These are phyloP conservation scores for Pilobolus umbonatus DNA, from an alignment of 192 early-diverging fungal species.

Conservation along the genomic window DNA sequence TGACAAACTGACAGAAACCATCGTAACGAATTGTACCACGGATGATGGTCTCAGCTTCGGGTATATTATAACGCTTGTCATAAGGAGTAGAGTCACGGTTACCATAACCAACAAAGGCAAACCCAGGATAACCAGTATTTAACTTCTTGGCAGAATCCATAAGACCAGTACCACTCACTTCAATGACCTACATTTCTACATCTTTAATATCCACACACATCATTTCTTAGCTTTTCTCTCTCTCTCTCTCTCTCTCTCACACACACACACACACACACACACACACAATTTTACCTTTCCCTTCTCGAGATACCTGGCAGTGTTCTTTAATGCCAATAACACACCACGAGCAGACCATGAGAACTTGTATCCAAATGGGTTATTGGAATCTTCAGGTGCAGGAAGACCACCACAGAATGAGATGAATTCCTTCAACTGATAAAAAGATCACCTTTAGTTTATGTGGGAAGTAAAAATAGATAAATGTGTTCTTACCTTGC, in stretches of 20 bases:
- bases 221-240: conserved; percentile 10
- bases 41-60: conserved; percentile 87
- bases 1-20: conserved; percentile 95
- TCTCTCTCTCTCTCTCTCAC: neutral
- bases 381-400: conserved; percentile 94
- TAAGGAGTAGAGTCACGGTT: conserved; percentile 98
- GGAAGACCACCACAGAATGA: conserved; percentile 99
- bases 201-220: neutral
- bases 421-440: conserved; percentile 70
- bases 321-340: conserved; percentile 92
- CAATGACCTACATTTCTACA: conserved; percentile 45
- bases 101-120: conserved; percentile 92
- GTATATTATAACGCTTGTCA: conserved; percentile 91
- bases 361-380: conserved; percentile 99
- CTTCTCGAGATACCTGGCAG: conserved; percentile 84
- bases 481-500: conserved; percentile 56
- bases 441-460: neutral
- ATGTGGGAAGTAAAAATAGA: neutral
- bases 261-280: neutral
- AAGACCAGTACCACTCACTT: conserved; percentile 76
- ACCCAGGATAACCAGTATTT: conserved; percentile 88
- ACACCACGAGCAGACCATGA: conserved; percentile 98
- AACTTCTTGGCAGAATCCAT: conserved; percentile 92
- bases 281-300: too few relatives aligned
- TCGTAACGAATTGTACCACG: conserved; percentile 95